Conservation (phyloP, 768 basidiomycete species). For the Amanita rimosa region DNA sequence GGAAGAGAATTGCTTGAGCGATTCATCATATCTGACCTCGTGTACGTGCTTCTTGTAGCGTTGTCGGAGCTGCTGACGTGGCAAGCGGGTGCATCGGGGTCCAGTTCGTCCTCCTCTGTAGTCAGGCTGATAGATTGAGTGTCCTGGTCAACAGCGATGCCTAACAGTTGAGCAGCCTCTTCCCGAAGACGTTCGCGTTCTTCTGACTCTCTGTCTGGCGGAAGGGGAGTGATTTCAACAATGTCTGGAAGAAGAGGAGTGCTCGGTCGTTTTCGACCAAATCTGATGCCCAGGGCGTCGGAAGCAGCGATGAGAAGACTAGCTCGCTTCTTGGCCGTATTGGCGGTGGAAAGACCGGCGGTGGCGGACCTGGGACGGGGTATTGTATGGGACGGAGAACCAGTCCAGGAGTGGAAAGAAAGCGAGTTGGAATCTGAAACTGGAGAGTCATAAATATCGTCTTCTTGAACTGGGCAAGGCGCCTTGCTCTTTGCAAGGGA, state of each 20-base stretch:
- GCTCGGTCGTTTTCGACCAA: slow-evolving; percentile 27
- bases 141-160: slow-evolving; percentile 36
- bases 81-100: slow-evolving; percentile 12
- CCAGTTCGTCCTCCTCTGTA: slow-evolving; percentile 27
- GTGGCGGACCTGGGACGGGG: background rate
- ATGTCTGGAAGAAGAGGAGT: slow-evolving; percentile 48
- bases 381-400: background rate
- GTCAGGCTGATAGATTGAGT: slow-evolving; percentile 22
- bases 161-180: slow-evolving; percentile 68
- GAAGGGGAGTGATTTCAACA: slow-evolving; percentile 55
- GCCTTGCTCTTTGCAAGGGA: background rate
- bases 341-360: background rate
- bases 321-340: slow-evolving; percentile 17
- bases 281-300: slow-evolving; percentile 36
- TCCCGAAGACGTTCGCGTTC: slow-evolving; percentile 69
- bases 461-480: background rate
- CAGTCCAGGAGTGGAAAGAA: background rate
- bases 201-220: slow-evolving; percentile 50
- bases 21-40: slow-evolving; percentile 7
- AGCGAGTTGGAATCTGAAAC: background rate
- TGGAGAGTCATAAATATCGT: background rate
- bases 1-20: slow-evolving; percentile 23
- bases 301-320: slow-evolving; percentile 44
- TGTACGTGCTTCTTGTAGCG: background rate
- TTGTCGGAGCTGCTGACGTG: background rate